These are phyloP conservation scores for Chytridium lagenaria DNA, from an alignment of 371 early-diverging fungal species.

Conservation along the genomic window DNA sequence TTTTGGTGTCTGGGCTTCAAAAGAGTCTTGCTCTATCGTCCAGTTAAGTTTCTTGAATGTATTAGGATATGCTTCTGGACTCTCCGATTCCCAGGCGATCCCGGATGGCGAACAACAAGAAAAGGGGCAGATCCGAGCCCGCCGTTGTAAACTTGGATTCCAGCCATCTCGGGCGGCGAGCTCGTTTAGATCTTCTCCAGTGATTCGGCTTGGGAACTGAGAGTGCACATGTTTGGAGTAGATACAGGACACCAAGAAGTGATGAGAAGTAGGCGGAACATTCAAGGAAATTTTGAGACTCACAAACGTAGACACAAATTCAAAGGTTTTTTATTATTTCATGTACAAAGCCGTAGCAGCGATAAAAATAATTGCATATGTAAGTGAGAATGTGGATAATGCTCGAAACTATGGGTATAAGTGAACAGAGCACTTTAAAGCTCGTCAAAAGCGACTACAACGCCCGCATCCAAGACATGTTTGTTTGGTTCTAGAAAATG, in stretches of 20 bases:
- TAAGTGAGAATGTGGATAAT: too few species aligned
- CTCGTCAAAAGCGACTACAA: background rate
- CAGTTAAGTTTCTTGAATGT: conserved; percentile 67
- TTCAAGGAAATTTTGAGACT: background rate
- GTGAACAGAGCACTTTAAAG: too few species aligned
- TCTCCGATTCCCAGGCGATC: conserved; percentile 67
- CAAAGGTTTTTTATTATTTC: too few species aligned
- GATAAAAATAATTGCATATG: too few species aligned
- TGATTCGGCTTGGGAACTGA: conserved; percentile 1
- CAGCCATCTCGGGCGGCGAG: background rate
- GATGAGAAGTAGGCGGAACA: background rate
- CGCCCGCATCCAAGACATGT: background rate
- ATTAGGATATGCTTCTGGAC: conserved; percentile 74
- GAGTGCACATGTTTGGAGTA: conserved; percentile 11
- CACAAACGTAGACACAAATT: background rate
- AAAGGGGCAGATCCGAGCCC: conserved; percentile 35
- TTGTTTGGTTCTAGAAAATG: background rate
- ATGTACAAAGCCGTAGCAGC: too few species aligned
- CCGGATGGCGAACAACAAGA: conserved; percentile 67
- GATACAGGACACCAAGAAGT: conserved; percentile 4
- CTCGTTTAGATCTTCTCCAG: background rate
- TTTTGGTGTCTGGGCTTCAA: conserved; percentile 71
- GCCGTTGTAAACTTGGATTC: background rate
- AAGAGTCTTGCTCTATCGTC: conserved; percentile 81
- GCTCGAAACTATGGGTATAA: too few species aligned